Evolutionary conservation across 176 grass and related monocot species (phyloP).

Genomic region (Oryza longistaminata): DNA sequence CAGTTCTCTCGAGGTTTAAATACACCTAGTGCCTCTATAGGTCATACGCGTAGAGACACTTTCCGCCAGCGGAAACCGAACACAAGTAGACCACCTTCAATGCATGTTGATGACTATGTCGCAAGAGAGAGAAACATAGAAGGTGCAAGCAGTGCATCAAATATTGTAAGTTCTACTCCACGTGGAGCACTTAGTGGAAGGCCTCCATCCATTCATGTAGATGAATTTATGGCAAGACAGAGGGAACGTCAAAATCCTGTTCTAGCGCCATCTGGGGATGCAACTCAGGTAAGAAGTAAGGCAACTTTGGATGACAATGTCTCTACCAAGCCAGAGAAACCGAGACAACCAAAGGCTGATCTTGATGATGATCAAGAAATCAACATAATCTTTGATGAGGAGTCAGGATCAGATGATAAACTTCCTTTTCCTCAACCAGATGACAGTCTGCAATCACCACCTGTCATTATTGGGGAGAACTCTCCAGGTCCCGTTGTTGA

Average conservation of each 20-base stretch:
- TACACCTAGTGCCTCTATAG: slow-evolving; percentile 53
- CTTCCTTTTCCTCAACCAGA: slow-evolving; percentile 89
- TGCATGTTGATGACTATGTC: slow-evolving; percentile 99
- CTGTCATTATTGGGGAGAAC: slow-evolving; percentile 82
- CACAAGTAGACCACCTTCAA: slow-evolving; percentile 95
- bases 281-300: slow-evolving; percentile 52
- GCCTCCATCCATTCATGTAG: slow-evolving; percentile 98
- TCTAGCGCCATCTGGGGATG: slow-evolving; percentile 50
- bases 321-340: slow-evolving; percentile 53
- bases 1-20: slow-evolving; percentile 62
- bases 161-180: slow-evolving; percentile 70
- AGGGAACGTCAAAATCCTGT: slow-evolving; percentile 81
- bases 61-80: slow-evolving; percentile 97
- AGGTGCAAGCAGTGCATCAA: slow-evolving; percentile 83
- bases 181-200: slow-evolving; percentile 71
- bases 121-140: slow-evolving; percentile 98
- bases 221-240: slow-evolving; percentile 97
- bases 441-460: slow-evolving; percentile 69
- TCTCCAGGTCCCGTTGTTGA: slow-evolving; percentile 63
- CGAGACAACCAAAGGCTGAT: slow-evolving; percentile 62
- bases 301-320: slow-evolving; percentile 57
- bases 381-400: slow-evolving; percentile 90
- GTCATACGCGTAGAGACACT: slow-evolving; percentile 83
- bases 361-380: slow-evolving; percentile 90
- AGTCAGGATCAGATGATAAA: slow-evolving; percentile 88